phyloP scores from a whole-genome alignment of 345 rosid genomes.

The Eucalyptus victrix region DNA sequence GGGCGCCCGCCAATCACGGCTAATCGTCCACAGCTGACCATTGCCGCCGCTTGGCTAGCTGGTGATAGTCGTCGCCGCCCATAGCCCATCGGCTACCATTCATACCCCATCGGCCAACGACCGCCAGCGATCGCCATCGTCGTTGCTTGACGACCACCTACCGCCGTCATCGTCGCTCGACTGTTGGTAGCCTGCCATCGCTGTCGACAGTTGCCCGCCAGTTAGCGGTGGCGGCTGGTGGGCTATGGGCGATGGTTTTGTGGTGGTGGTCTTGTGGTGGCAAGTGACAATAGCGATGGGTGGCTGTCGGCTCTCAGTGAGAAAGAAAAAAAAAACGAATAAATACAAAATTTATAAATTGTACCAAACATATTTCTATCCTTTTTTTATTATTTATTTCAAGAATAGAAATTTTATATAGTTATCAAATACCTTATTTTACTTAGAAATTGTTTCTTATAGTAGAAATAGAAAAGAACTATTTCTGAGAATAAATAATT shows the following conservation, averaged over 20 bases:
- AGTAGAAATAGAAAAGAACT: too few relatives aligned
- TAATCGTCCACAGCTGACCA: accelerated
- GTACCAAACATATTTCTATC: too few relatives aligned
- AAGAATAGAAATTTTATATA: too few relatives aligned
- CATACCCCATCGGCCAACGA: accelerated
- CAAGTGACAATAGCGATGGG: accelerated
- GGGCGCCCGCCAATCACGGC: accelerated
- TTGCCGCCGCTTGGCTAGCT: accelerated
- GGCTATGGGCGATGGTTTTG: too few relatives aligned
- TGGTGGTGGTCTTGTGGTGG: accelerated
- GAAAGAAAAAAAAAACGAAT: too few relatives aligned
- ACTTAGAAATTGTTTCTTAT: accelerated
- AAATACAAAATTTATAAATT: too few relatives aligned
- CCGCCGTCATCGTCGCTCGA: accelerated
- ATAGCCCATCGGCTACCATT: accelerated
- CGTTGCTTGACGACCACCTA: accelerated
- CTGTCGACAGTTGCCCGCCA: accelerated
- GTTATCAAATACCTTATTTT: too few relatives aligned
- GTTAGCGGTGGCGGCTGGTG: accelerated
- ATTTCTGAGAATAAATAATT: too few relatives aligned
- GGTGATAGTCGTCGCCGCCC: accelerated
- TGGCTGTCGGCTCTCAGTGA: accelerated
- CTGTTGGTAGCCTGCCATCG: accelerated
- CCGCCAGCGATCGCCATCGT: accelerated
- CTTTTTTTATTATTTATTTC: too few relatives aligned